phyloP scores from a whole-genome alignment of 148 eudicot species.

The Suaeda aralocaspica region DNA sequence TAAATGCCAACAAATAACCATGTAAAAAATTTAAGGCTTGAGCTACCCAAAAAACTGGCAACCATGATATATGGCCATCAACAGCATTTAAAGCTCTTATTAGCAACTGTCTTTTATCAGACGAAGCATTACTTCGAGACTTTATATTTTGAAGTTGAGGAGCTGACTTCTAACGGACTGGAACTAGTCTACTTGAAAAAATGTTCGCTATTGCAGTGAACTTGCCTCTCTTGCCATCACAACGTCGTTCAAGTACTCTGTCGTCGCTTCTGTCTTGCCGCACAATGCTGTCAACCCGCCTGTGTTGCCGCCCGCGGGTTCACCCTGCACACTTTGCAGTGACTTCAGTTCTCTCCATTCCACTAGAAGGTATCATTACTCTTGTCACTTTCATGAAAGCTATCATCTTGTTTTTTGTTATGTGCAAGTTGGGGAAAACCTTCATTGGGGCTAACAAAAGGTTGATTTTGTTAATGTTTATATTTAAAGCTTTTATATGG shows the following conservation, averaged over 20 bases:
- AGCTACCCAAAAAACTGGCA: not conserved
- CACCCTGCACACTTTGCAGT: conserved; percentile 6
- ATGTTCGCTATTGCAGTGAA: conserved; percentile 13
- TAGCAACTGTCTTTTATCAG: not conserved
- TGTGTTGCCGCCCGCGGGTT: not conserved
- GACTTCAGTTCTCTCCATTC: conserved; percentile 22
- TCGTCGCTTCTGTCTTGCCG: not conserved
- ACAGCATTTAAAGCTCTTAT: conserved; percentile 18
- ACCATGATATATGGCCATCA: not conserved
- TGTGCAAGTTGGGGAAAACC: no score
- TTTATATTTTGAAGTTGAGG: conserved; percentile 12
- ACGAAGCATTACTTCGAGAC: not conserved
- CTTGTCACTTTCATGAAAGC: no score
- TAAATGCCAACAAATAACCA: conserved; percentile 18
- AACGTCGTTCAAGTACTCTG: not conserved
- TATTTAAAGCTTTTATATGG: no score
- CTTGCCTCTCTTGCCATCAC: conserved; percentile 2
- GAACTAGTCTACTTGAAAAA: conserved; percentile 7
- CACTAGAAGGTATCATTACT: conserved; percentile 23
- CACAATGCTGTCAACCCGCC: conserved; percentile 7
- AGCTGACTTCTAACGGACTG: not conserved
- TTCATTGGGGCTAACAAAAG: no score
- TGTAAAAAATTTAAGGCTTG: conserved; percentile 9
- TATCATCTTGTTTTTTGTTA: no score
- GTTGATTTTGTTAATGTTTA: no score